phyloP scores from a whole-genome alignment of 164 flowering plant species.

The Santalum album region DNA sequence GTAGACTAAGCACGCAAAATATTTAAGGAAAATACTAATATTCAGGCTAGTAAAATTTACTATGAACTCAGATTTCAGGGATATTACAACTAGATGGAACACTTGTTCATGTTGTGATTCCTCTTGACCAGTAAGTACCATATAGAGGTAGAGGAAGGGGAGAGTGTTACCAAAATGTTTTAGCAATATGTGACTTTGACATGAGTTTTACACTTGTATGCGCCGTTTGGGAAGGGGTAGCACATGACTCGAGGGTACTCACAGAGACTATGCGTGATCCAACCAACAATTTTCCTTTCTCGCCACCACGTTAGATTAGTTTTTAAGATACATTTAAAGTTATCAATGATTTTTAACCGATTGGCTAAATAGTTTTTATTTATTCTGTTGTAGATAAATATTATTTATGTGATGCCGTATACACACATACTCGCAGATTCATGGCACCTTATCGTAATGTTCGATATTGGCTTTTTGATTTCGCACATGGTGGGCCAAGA shows the following conservation, averaged over 20 bases:
- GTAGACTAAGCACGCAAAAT: too few species aligned
- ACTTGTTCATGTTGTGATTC: neutral
- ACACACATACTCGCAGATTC: neutral
- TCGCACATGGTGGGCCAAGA: neutral
- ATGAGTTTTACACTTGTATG: neutral
- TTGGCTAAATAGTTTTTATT: too few species aligned
- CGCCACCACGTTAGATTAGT: neutral
- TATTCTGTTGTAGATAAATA: too few species aligned
- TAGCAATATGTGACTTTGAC: too few species aligned
- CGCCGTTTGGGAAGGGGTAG: neutral
- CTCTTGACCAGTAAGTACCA: neutral
- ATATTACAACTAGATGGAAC: too few species aligned
- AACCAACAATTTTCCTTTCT: neutral
- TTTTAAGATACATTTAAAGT: neutral
- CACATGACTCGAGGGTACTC: neutral
- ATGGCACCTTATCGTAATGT: neutral
- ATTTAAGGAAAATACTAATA: too few species aligned
- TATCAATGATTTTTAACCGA: too few species aligned
- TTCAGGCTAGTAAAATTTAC: too few species aligned
- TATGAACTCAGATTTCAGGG: too few species aligned
- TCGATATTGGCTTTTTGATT: neutral
- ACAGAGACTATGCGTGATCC: neutral
- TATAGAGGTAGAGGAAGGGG: neutral
- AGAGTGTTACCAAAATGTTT: slow-evolving; percentile 1
- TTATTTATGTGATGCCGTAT: neutral